Evolutionary conservation across 2,329 filamentous ascomycete species (phyloP), one percentile per base, ranked within the genome.

Genomic region (Ceratocystis alfenasii): DNA sequence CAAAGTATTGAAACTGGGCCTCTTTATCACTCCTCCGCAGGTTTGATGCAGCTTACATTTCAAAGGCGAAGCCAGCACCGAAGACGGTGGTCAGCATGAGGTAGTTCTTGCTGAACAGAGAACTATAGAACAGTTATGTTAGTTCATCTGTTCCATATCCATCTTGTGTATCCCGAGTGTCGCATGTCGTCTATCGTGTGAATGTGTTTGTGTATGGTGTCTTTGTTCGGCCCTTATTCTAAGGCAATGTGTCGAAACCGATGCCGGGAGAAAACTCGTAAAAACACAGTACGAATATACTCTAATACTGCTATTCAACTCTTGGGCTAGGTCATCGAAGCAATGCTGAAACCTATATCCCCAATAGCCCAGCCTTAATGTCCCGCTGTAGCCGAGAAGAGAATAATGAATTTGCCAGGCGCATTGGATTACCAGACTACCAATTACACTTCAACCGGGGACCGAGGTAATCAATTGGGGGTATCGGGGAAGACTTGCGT

Each of bases 41-140:
- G 3, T 15, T 33, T 17, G n/a, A 36, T 44, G 41, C 5, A 69
- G 79, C 89, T 75, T 85, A 99, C 94, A 99, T 83, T 81, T 97
- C 90, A 75, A 95, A 91, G 70, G 83, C 89, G 75, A 99, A 99
- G 71, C 92, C 93, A 71, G 85, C 83, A 71, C 80, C 83, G 76
- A 99, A 99, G 75, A 99, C 89, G 70, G 86, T 83, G 71, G 85
- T 87, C 73, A 99, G 81, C 85, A 96, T 96, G 76, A 88, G 81
- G 73, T 83, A 87, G 82, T 99, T 99, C 75, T 83, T 87, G 77
- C 88, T 87, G 82, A 97, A 87, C 71, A 97, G 74, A 74, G 85
- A 78, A 81, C 94, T 97, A 78, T 70, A 69, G 25, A 50, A 36
- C 17, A 22, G 6, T 22, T 46, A 46, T 44, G 62, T 63, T 48